Percentiles rank a stretch among this genome's conserved stretches.
phyloP scores from a whole-genome alignment of 2,329 filamentous ascomycete genomes.

The Pseudohalonectria lignicola region DNA sequence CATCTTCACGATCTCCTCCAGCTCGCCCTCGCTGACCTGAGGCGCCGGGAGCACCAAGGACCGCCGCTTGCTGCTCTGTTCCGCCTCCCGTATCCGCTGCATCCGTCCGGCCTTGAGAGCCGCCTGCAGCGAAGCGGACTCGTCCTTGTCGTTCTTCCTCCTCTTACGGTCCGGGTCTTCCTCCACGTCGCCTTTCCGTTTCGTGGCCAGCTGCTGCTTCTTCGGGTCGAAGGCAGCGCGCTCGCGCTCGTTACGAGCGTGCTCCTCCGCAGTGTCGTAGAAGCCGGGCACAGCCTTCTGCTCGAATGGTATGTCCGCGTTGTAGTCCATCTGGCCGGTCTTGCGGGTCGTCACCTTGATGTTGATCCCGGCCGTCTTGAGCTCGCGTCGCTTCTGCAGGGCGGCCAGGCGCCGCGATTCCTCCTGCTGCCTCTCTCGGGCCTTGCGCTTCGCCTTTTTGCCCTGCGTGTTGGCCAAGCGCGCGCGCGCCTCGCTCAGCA shows the following conservation, averaged over 20 bases:
- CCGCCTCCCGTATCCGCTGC: constrained; percentile 90
- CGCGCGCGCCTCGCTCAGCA: constrained; percentile 94
- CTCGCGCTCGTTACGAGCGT: constrained; percentile 69
- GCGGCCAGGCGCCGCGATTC: constrained; percentile 84
- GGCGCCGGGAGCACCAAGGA: constrained; percentile 75
- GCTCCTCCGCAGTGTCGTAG: constrained; percentile 83
- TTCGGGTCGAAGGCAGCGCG: constrained; percentile 80
- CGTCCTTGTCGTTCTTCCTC: constrained; percentile 75
- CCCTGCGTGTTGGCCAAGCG: constrained; percentile 95
- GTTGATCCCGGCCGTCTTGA: constrained; percentile 97
- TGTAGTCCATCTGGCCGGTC: constrained; percentile 98
- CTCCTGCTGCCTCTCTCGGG: constrained; percentile 87
- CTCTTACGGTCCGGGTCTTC: constrained; percentile 74
- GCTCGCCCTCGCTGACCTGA: constrained; percentile 83
- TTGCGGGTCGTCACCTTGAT: constrained; percentile 89
- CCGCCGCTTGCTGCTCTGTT: constrained; percentile 89
- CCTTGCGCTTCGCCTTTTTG: constrained; percentile 98
- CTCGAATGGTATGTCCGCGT: constrained; percentile 96
- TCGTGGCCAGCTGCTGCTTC: constrained; percentile 75
- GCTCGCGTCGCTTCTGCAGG: constrained; percentile 87
- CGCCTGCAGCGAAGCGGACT: constrained; percentile 68
- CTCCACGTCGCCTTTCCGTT: constrained; percentile 86
- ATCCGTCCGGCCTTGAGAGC: constrained; percentile 88
- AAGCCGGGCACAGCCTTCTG: constrained; percentile 83
- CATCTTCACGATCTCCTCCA: constrained; percentile 99